Percentiles rank a stretch among this genome's conserved stretches.
Conservation (phyloP, 176 grass and related monocot genomes). For the Cenchrus americanus region DNA sequence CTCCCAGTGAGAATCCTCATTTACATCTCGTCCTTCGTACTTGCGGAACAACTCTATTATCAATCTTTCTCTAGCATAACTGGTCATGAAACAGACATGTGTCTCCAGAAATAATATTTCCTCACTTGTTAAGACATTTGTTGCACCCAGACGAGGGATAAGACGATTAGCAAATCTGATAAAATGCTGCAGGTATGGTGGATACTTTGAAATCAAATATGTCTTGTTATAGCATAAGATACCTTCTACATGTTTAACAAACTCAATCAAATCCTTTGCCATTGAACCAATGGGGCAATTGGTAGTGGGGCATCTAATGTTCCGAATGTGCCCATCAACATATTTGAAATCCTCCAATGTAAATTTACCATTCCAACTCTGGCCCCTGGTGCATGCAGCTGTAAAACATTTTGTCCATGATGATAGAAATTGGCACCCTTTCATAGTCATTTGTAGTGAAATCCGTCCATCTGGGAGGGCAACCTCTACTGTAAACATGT, state of each 20-base stretch:
- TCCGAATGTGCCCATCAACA: background rate
- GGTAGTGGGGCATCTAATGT: rapidly evolving
- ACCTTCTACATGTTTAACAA: background rate
- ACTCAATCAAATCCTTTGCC: background rate
- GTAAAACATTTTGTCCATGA: background rate
- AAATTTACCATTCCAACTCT: background rate
- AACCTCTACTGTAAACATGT: background rate
- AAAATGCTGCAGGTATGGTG: background rate
- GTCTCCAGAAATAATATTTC: background rate
- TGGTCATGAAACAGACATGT: background rate
- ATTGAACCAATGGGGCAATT: background rate
- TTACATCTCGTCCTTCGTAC: background rate
- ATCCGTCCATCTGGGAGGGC: background rate
- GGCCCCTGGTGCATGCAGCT: background rate
- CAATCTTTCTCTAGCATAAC: background rate
- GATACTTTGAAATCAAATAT: background rate
- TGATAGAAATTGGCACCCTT: background rate
- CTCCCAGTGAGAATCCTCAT: background rate
- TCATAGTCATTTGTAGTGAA: background rate
- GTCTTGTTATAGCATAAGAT: background rate
- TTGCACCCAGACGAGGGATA: background rate
- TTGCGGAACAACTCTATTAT: background rate
- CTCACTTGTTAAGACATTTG: background rate
- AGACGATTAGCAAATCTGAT: background rate
- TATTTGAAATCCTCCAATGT: background rate